phyloP scores from a whole-genome alignment of 257 asterid genomes.

The Datura wrightii region DNA sequence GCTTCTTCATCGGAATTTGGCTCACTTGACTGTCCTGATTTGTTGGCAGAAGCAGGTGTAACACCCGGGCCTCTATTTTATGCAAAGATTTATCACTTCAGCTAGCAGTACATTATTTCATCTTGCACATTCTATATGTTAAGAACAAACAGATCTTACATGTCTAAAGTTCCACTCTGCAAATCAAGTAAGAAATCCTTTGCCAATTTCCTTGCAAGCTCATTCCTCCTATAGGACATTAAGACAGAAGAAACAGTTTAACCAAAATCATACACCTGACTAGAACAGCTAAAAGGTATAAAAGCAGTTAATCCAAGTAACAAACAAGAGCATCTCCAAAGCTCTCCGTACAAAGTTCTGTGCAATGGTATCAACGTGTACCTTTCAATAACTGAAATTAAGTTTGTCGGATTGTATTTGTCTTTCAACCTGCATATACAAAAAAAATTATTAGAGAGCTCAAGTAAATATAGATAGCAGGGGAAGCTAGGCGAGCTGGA shows the following conservation, averaged over 20 bases:
- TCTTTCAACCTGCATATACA: constrained; percentile 81
- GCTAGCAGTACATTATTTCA: constrained; percentile 12
- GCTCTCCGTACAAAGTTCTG: neutral
- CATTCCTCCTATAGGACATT: constrained; percentile 74
- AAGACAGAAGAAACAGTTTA: constrained; percentile 25
- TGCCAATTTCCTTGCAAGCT: constrained; percentile 73
- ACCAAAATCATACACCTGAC: constrained; percentile 18
- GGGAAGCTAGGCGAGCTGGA: constrained; percentile 18
- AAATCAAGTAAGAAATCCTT: constrained; percentile 87
- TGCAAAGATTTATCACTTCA: constrained; percentile 37
- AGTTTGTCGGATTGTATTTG: constrained; percentile 93
- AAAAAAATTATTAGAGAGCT: constrained; percentile 35
- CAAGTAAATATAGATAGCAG: constrained; percentile 24
- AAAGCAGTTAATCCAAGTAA: neutral
- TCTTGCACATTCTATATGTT: neutral
- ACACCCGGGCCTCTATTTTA: constrained; percentile 79
- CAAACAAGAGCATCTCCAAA: constrained; percentile 27
- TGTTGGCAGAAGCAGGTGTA: constrained; percentile 63
- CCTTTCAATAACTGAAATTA: constrained; percentile 88
- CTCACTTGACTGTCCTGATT: constrained; percentile 70
- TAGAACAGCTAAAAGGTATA: neutral
- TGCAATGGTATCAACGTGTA: constrained; percentile 36
- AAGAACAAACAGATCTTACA: constrained; percentile 56
- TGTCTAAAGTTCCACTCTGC: constrained; percentile 85
- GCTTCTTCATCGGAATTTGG: constrained; percentile 86